These are phyloP conservation scores for Solanum lycopersicoides DNA, from an alignment of 257 asterid species.

Conservation along the genomic window DNA sequence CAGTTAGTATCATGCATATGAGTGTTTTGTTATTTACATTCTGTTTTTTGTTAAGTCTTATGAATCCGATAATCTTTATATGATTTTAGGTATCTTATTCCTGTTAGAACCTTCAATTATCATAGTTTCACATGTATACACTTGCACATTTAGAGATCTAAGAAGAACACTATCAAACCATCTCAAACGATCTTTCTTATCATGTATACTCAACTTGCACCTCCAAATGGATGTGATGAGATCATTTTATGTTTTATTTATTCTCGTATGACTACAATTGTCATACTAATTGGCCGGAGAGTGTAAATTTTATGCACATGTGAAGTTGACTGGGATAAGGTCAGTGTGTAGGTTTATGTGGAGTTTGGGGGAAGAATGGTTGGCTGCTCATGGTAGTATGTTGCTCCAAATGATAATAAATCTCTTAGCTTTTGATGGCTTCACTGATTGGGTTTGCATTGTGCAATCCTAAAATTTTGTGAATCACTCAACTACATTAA, in stretches of 20 bases:
- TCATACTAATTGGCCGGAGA: neutral
- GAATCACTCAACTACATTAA: neutral
- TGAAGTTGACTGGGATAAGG: neutral
- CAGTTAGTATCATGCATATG: too few relatives aligned
- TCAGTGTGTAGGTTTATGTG: neutral
- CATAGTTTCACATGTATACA: neutral
- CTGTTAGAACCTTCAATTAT: neutral
- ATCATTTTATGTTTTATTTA: neutral
- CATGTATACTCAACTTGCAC: neutral
- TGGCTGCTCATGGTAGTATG: neutral
- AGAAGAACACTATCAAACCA: neutral
- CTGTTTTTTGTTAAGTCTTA: neutral
- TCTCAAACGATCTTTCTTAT: neutral
- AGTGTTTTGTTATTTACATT: too few relatives aligned
- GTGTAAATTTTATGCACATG: neutral
- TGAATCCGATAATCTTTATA: neutral
- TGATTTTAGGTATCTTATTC: neutral
- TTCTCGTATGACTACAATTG: neutral
- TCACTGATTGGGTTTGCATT: neutral
- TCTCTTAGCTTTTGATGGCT: neutral
- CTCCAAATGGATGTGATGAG: neutral
- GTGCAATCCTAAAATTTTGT: neutral
- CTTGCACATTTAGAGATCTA: neutral
- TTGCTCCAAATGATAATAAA: neutral
- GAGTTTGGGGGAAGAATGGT: neutral